Evolutionary conservation across 768 basidiomycete genomes (phyloP).

Genomic region (Lyophyllum shimeji): DNA sequence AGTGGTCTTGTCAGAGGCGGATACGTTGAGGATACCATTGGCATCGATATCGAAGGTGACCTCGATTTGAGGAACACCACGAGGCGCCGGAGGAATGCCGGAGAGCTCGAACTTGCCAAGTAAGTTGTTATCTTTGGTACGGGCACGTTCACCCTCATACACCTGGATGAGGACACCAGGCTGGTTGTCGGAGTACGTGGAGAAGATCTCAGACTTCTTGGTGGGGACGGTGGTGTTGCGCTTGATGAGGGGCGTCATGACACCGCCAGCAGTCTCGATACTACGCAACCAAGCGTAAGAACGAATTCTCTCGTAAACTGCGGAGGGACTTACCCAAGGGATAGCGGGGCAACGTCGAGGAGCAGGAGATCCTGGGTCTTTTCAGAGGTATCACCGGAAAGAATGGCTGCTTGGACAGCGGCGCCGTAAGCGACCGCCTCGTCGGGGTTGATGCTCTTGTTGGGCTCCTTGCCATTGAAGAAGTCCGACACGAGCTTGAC

Average conservation of each 20-base stretch:
- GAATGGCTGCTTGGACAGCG: conserved; percentile 96
- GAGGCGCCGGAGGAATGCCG: conserved; percentile 94
- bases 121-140: conserved; percentile 98
- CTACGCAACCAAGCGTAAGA: conserved; percentile 28
- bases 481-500: conserved; percentile 97
- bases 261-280: conserved; percentile 99
- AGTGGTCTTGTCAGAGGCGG: conserved; percentile 93
- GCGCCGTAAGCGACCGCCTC: conserved; percentile 99
- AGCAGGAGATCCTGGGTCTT: conserved; percentile 96
- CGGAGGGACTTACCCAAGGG: conserved; percentile 48
- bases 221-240: conserved; percentile 98
- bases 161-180: conserved; percentile 98
- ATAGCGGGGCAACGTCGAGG: conserved; percentile 89
- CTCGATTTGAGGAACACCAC: conserved; percentile 97
- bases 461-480: conserved; percentile 98
- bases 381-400: conserved; percentile 97
- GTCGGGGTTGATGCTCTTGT: conserved; percentile 99
- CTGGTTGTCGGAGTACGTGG: conserved; percentile 98
- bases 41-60: conserved; percentile 99
- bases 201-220: conserved; percentile 98
- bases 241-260: conserved; percentile 98
- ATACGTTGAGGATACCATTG: conserved; percentile 95
- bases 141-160: conserved; percentile 97
- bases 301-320: conserved; percentile 21
- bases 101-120: conserved; percentile 98